phyloP scores from a whole-genome alignment of 2,329 filamentous ascomycete genomes.

The Hypocreales sp. region DNA sequence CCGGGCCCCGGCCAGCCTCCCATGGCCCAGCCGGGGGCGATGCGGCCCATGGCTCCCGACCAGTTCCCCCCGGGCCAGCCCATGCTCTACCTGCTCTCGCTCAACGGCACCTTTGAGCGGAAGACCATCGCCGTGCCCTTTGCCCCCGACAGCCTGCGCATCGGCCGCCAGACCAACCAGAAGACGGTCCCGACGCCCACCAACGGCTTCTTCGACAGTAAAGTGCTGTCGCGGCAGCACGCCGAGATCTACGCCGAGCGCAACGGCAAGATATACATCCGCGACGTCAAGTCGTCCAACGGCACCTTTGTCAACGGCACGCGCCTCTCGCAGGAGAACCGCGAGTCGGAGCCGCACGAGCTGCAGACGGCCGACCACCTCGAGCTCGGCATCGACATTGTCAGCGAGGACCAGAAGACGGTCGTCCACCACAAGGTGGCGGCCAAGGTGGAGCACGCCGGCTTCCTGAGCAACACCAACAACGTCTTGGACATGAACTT shows the following conservation, averaged over 20 bases:
- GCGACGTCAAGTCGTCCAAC: slow-evolving; percentile 96
- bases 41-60: slow-evolving; percentile 50
- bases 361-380: slow-evolving; percentile 81
- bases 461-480: slow-evolving; percentile 58
- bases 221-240: slow-evolving; percentile 89
- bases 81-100: slow-evolving; percentile 70
- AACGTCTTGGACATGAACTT: slow-evolving; percentile 83
- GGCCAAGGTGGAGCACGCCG: slow-evolving; percentile 90
- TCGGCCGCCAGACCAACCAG: slow-evolving; percentile 92
- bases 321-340: slow-evolving; percentile 80
- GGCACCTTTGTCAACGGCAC: slow-evolving; percentile 95
- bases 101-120: slow-evolving; percentile 93
- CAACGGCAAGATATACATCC: slow-evolving; percentile 85
- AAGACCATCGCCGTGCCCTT: slow-evolving; percentile 93
- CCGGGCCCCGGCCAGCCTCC: slow-evolving; percentile 15
- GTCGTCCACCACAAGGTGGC: slow-evolving; percentile 98
- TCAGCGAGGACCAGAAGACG: slow-evolving; percentile 96
- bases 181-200: slow-evolving; percentile 82
- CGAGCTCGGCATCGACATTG: slow-evolving; percentile 94
- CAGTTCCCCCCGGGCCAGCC: slow-evolving; percentile 50
- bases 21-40: slow-evolving; percentile 27
- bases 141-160: slow-evolving; percentile 82
- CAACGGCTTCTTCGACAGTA: slow-evolving; percentile 97
- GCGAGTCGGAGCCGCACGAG: slow-evolving; percentile 91
- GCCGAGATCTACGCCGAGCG: slow-evolving; percentile 85